Evolutionary conservation across 257 asterid species (phyloP), one percentile per base, ranked within the genome.

Genomic region (Salvia splendens): DNA sequence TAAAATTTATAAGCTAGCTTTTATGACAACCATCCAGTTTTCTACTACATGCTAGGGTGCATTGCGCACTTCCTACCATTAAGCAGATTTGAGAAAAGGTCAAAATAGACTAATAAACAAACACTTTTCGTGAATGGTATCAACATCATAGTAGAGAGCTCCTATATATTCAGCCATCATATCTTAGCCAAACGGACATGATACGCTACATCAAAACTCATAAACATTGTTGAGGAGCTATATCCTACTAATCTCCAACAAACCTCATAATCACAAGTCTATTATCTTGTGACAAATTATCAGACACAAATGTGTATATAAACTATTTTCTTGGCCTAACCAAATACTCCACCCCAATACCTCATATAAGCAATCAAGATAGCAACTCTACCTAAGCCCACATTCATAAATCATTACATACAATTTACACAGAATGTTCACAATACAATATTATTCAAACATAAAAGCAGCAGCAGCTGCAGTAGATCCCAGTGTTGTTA

Each of bases 261-360:
- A 12, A 45, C 12, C 35, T 59, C 54, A 7, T 16, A 38, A 12
- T 12, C 17, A 30, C 42, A 68, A 40, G 6, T 53, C 35, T 17
- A 17, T 14, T 51, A 6, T 28, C 38, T 45, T 14, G 6, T 43
- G 17, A 36, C 53, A 41, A 67, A 28, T 43, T 42, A 67, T 5
- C 33, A 12, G 24, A 9, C n/a, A n/a, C 5, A 16, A 8, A 35
- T 12, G 12, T 64, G 35, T 14, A 38, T 51, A 33, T 33, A 56
- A 28, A 12, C 38, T 16, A 43, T 52, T 20, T 63, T 32, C 45
- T 32, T 54, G 32, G 12, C 32, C 10, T 9, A 55, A 62, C 5
- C 53, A 50, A 59, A 50, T 12, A 48, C 33, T 20, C 54, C 64
- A 51, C 33, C 35, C 54, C 64, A 51, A 6, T 61, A 40, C 64